These are phyloP conservation scores for Calonectria fujianensis DNA, from an alignment of 2,329 filamentous ascomycete species.

Conservation along the genomic window DNA sequence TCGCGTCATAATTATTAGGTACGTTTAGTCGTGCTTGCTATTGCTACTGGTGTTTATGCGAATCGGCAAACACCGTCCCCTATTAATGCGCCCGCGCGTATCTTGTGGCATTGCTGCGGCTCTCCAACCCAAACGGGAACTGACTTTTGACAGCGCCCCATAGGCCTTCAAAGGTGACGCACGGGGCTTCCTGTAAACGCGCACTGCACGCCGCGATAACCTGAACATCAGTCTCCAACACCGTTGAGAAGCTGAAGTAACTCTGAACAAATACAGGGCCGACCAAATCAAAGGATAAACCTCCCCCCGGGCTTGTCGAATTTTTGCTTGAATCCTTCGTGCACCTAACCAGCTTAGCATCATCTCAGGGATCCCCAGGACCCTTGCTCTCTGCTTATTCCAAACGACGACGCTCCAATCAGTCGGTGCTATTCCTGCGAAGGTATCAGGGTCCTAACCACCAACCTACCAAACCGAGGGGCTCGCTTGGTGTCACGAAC, in stretches of 20 bases:
- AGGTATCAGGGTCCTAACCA: constrained; percentile 48
- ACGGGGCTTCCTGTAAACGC: constrained; percentile 44
- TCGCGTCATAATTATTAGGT: constrained; percentile 1
- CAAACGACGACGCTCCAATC: constrained; percentile 53
- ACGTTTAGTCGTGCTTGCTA: not conserved
- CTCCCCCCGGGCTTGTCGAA: constrained; percentile 20
- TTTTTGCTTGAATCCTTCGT: constrained; percentile 26
- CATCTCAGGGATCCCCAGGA: constrained; percentile 46
- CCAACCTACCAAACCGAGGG: constrained; percentile 40
- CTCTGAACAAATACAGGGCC: not conserved
- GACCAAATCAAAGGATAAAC: not conserved
- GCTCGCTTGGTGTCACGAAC: constrained; percentile 35
- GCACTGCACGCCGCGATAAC: constrained; percentile 15
- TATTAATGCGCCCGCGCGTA: constrained; percentile 17
- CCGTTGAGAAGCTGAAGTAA: constrained; percentile 2
- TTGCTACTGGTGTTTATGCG: not conserved
- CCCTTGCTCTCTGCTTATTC: constrained; percentile 49
- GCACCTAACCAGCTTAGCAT: constrained; percentile 22
- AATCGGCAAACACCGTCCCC: not conserved
- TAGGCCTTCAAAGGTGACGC: constrained; percentile 46
- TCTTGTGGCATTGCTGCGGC: constrained; percentile 17
- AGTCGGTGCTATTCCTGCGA: constrained; percentile 45
- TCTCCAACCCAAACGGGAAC: constrained; percentile 27
- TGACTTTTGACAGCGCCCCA: constrained; percentile 25
- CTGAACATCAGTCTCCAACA: not conserved